Evolutionary conservation across 441 rosid species (phyloP).

Genomic region (Eruca vesicaria): DNA sequence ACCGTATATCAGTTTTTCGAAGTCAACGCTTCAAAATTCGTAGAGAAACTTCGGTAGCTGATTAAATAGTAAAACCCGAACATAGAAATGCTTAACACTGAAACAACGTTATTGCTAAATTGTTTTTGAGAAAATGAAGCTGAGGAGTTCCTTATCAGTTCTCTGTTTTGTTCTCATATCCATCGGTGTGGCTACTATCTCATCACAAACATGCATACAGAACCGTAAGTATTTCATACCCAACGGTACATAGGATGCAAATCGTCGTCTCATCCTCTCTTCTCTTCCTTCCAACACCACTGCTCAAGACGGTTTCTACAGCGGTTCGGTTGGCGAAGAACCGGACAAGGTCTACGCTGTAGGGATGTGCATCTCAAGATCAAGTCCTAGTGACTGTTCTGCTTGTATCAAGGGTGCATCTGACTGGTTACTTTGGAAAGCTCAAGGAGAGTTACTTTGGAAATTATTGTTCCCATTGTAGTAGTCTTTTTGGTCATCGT

Average conservation of each 20-base stretch:
- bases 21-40: too few species aligned
- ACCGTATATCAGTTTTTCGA: too few species aligned
- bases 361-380: slow-evolving; percentile 43
- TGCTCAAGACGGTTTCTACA: slow-evolving; percentile 21
- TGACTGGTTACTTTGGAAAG: slow-evolving; percentile 1
- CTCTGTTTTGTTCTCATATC: too few species aligned
- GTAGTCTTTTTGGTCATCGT: not conserved
- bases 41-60: too few species aligned
- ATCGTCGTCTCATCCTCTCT: slow-evolving; percentile 39
- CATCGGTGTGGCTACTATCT: not conserved
- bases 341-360: slow-evolving; percentile 19
- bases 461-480: not conserved
- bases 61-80: too few species aligned
- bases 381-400: slow-evolving; percentile 31
- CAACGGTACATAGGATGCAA: slow-evolving; percentile 38
- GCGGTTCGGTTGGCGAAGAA: slow-evolving; percentile 25
- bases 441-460: not conserved
- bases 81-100: too few species aligned
- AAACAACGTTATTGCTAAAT: too few species aligned
- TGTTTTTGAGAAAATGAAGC: too few species aligned
- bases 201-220: slow-evolving; percentile 26
- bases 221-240: slow-evolving; percentile 19
- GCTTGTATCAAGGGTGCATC: slow-evolving; percentile 33
- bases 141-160: too few species aligned
- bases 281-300: slow-evolving; percentile 28